Evolutionary conservation across 2,329 filamentous ascomycete genomes (phyloP), one percentile per base, ranked within the genome.

Genomic region (Cladosporium sp.): DNA sequence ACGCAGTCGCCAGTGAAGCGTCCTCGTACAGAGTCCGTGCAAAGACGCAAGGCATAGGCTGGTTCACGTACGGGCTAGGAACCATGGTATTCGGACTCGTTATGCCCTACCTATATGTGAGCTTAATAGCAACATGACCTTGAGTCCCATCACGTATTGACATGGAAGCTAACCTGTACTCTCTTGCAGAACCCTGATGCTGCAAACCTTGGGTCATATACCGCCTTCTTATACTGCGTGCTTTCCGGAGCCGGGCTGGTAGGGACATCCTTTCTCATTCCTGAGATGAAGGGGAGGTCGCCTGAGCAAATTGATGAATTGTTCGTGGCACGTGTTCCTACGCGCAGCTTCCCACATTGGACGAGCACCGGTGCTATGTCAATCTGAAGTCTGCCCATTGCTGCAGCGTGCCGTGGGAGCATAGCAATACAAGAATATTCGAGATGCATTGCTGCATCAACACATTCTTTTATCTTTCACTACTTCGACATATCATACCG

Each of bases 281-380:
- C 79, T 0, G 78, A 82, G 59, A 79, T 78, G 66, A 75, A 74
- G 61, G 73, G 73, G 3, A 62, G 74, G 18, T 73, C 62, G 1
- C 64, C 71, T 0, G 65, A 65, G 32, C 75, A 79, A 56, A 74
- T 80, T 51, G 76, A 80, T 59, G 45, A 57, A 52, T 71, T 66
- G 60, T 69, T 69, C 16, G 35, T 19, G 35, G 35, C n/a, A 15
- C 35, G 16, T 38, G 16, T 38, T 12, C n/a, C 35, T 19, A 38
- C 35, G 12, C 35, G 16, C 15, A 12, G 35, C 16, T 38, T 38
- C 15, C 15, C 6, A 38, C 35, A 38, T 38, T 38, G 35, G 35
- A 38, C 35, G 35, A 38, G 18, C 15, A 38, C 35, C 35, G n/a
- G 35, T 19, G 35, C 35, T 38, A 12, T 12, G 6, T 38, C 35